Base-by-base conservation (phyloP, 345 rosid genomes). In the Moricandia arvensis region DNA sequence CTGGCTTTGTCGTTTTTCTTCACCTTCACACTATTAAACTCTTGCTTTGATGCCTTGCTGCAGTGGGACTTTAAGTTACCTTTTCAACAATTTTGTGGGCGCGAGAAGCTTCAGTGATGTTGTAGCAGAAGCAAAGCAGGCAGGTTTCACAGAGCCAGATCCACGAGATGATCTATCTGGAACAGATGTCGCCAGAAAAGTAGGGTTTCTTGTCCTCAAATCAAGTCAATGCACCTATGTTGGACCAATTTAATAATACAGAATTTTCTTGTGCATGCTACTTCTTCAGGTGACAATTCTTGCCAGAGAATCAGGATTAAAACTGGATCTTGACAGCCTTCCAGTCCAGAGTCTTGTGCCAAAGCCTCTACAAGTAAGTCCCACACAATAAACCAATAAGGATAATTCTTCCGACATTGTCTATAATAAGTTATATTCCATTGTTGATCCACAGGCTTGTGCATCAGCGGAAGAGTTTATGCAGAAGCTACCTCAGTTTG, bases 131-230 rank as follows among this genome's bases (percentile, higher is more conserved):
- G 99, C 98, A 67, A 92, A 88, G 80, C 83, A 82, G 66, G 93
- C 92, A 31, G 98, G 99, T 61, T 95, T 82, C 78, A 95, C 97
- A 34, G 99, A 95, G 81, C 99, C 99, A 35, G 99, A 95, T 88
- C 98, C 98, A 31, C 90, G 99, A 79, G 99, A 95, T 59, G 99
- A 95, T 85, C 89, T 95, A 30, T 90, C 99, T 80, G 99, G 99
- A 82, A 89, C 90, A 33, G 99, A 95, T 88, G 99, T 95, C 74
- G 98, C 96, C 35, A 82, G 99, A 87, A 95, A 92, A 93, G 99
- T 95, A 85, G 0, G 29, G 12, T 41, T 34, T 45, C 67, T 34
- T 47, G 13, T 29, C 34, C 57, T 10, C 3, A 47, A 29, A 35
- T 59, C 24, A 64, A 0, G 59, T 37, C 63, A 16, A 11, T 35